Evolutionary conservation across 2,329 filamentous ascomycete species (phyloP), one percentile per base, ranked within the genome.

Genomic region (Podosphaera fusca): DNA sequence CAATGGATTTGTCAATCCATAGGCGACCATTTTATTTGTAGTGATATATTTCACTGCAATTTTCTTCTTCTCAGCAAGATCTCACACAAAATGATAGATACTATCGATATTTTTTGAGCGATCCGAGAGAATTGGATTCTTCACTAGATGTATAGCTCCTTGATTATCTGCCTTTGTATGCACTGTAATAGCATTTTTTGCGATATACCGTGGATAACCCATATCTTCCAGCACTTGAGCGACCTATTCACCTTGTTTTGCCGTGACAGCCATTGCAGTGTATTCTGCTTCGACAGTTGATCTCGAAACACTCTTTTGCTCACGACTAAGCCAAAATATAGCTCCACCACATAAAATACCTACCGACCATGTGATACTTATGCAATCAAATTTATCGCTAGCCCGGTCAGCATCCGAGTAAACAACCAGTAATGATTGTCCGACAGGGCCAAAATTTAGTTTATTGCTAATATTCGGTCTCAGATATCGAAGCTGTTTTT

Each of bases 281-380:
- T 47, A 47, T 47, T 47, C 42, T 47, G 42, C 42, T 29, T 47
- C 42, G 4, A 10, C 35, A 38, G 35, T 38, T 38, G 35, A 38
- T 38, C 1, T 21, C 21, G 21, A 21, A 38, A 38, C 42, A 29
- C 42, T 47, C 21, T 47, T 47, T 29, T 47, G 42, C 21, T 47
- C n/a, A 8, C 42, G 42, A 47, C 42, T n/a, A n/a, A 47, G 21
- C 42, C 14, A 47, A 29, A 47, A 47, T n/a, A 47, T 47, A n/a
- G 42, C 42, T 29, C 50, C 50, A n/a, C 50, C 50, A 53, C 50
- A 21, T 53, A 53, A 53, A 53, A 53, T 53, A 12, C 35, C 52
- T 3, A 55, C 36, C 30, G 33, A 34, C 10, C 34, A 14, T 30
- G 52, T 38, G 5, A 55, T 31, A 31, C 52, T 55, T 14, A 6